phyloP scores from a whole-genome alignment of 2,329 filamentous ascomycete genomes.

The Paraphoma chrysanthemicola region DNA sequence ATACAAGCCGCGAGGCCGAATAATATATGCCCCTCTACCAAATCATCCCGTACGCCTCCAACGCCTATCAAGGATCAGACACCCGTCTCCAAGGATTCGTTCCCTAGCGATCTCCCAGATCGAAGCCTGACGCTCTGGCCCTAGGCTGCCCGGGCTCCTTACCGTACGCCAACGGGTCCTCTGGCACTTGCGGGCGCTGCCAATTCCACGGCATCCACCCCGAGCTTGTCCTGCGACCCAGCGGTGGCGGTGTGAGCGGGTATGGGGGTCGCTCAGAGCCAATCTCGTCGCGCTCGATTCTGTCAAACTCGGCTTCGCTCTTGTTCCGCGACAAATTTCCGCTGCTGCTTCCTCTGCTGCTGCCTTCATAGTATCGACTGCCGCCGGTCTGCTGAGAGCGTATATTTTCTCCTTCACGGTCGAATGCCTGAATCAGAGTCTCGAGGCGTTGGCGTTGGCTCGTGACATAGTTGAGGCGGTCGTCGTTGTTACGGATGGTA shows the following conservation, averaged over 20 bases:
- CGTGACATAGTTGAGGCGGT: slow-evolving; percentile 75
- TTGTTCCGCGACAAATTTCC: slow-evolving; percentile 76
- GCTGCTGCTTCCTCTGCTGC: slow-evolving; percentile 14
- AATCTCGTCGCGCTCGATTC: slow-evolving; percentile 75
- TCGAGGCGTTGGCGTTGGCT: slow-evolving; percentile 80
- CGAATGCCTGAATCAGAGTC: slow-evolving; percentile 77
- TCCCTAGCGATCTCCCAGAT: slow-evolving; percentile 40
- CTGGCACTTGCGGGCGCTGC: slow-evolving; percentile 36
- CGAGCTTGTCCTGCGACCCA: slow-evolving; percentile 40
- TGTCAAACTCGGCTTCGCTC: slow-evolving; percentile 89
- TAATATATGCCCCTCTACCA: neutral
- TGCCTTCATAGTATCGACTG: slow-evolving; percentile 53
- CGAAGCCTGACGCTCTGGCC: slow-evolving; percentile 39
- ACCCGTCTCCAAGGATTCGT: slow-evolving; percentile 14
- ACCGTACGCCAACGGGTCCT: slow-evolving; percentile 46
- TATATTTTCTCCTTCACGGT: slow-evolving; percentile 75
- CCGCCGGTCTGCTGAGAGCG: slow-evolving; percentile 49
- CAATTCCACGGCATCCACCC: slow-evolving; percentile 62
- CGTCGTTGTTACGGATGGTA: slow-evolving; percentile 68
- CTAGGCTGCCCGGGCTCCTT: slow-evolving; percentile 31
- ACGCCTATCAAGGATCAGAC: slow-evolving; percentile 2
- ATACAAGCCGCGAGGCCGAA: neutral
- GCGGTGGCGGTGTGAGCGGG: slow-evolving; percentile 40
- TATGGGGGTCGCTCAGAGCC: slow-evolving; percentile 55
- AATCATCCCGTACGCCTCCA: neutral